These are phyloP conservation scores for Apiotrichum gamsii DNA, from an alignment of 1,284 basidiomycete genomes.

Conservation along the genomic window DNA sequence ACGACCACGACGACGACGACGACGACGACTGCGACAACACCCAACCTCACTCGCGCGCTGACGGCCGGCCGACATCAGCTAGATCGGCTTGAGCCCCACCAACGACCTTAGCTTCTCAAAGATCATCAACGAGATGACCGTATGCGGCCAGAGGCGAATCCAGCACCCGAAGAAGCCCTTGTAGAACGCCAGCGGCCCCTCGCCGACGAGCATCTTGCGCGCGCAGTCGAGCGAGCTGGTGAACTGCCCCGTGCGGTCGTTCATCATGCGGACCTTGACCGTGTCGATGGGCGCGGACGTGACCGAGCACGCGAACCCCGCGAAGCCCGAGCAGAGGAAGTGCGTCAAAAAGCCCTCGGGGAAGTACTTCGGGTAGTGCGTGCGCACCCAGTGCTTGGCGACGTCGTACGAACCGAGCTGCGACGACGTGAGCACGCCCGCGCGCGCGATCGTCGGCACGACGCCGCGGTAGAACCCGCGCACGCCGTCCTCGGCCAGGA, in stretches of 20 bases:
- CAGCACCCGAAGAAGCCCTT: constrained; percentile 21
- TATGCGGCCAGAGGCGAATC: constrained; percentile 20
- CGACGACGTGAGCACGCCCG: constrained; percentile 17
- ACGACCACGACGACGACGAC: too few relatives aligned
- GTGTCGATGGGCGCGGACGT: constrained; percentile 17
- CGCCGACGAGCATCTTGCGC: constrained; percentile 9
- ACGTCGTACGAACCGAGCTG: constrained; percentile 20
- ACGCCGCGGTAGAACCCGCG: constrained; percentile 14
- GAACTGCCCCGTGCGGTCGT: constrained; percentile 12
- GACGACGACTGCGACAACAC: too few relatives aligned
- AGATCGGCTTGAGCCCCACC: constrained; percentile 15
- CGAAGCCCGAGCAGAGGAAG: constrained; percentile 15
- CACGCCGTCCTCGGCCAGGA: constrained; percentile 9
- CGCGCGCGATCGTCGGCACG: constrained; percentile 11
- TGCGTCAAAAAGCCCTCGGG: constrained; percentile 16
- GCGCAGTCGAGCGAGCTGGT: constrained; percentile 7
- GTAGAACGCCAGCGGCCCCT: constrained; percentile 19
- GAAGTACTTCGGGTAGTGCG: constrained; percentile 12
- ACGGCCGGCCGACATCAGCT: not conserved
- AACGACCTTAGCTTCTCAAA: constrained; percentile 14
- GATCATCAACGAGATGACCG: constrained; percentile 14
- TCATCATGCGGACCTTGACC: constrained; percentile 20
- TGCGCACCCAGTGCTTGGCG: constrained; percentile 17
- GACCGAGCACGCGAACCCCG: constrained; percentile 14
- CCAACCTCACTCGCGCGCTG: not conserved